A percentile compares a stretch with the other conserved stretches of the same genome.
phyloP scores from a whole-genome alignment of 1,284 basidiomycete genomes.

The Leccinum griseonigrum region DNA sequence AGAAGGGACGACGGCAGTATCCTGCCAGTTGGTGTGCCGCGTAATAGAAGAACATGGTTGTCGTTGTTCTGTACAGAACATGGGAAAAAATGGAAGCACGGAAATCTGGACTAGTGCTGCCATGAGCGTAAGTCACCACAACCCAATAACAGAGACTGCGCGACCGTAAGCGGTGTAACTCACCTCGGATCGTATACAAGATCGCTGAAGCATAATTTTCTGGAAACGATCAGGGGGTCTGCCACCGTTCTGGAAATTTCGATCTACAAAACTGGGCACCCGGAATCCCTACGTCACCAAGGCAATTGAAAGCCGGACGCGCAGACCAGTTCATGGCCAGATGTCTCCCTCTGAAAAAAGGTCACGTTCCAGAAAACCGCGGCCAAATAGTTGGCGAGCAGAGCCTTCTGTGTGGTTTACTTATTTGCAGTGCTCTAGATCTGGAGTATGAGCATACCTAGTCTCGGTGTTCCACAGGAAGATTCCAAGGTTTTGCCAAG shows the following conservation, averaged over 20 bases:
- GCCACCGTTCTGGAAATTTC: not conserved
- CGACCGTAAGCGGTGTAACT: too few species aligned
- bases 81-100: not conserved
- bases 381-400: too few species aligned
- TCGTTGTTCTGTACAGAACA: not conserved
- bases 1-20: not conserved
- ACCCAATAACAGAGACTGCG: not conserved
- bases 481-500: slow-evolving; percentile 5
- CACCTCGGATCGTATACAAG: not conserved
- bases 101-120: not conserved
- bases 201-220: not conserved
- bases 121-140: too few species aligned
- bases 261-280: not conserved
- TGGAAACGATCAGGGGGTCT: not conserved
- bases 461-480: slow-evolving; percentile 2
- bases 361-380: not conserved
- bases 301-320: not conserved
- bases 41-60: too few species aligned
- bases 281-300: not conserved
- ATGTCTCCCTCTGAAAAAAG: slow-evolving; percentile 1
- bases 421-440: not conserved
- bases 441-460: too few species aligned
- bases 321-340: not conserved
- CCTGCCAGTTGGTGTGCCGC: not conserved
- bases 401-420: not conserved